Evolutionary conservation across 441 rosid genomes (phyloP).

Genomic region (Jatropha podagrica): DNA sequence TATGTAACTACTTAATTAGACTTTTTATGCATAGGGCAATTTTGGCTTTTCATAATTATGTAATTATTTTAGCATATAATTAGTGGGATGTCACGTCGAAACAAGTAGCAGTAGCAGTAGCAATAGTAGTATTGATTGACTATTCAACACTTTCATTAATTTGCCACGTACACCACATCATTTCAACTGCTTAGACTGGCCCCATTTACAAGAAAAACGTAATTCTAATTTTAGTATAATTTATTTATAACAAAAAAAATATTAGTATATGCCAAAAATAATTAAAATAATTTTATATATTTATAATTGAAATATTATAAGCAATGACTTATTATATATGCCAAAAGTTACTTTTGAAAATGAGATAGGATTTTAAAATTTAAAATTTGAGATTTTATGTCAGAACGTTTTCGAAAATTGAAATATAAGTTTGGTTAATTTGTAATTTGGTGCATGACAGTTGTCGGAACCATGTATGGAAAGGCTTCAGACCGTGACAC

Average conservation of each 20-base stretch:
- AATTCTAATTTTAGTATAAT: no score
- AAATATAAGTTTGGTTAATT: neutral
- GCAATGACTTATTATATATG: no score
- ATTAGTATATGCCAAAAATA: no score
- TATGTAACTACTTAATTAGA: neutral
- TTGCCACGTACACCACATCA: neutral
- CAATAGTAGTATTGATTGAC: neutral
- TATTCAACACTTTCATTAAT: neutral
- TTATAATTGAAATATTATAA: no score
- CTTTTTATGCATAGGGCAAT: neutral
- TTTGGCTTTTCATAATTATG: neutral
- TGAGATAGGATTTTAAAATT: no score
- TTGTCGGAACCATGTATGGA: neutral
- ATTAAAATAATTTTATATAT: no score
- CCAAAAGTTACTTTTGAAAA: no score
- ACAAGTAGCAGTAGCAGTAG: neutral
- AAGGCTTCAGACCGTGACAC: neutral
- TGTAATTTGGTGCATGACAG: slow-evolving; percentile 1
- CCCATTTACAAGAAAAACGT: neutral
- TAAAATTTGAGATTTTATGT: no score
- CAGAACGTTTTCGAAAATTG: no score
- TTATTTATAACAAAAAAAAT: no score
- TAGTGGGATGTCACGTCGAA: slow-evolving; percentile 1
- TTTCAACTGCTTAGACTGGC: neutral
- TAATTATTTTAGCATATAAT: neutral